These are phyloP conservation scores for Calonectria leucothoes DNA, from an alignment of 2,329 filamentous ascomycete genomes.

Conservation along the genomic window DNA sequence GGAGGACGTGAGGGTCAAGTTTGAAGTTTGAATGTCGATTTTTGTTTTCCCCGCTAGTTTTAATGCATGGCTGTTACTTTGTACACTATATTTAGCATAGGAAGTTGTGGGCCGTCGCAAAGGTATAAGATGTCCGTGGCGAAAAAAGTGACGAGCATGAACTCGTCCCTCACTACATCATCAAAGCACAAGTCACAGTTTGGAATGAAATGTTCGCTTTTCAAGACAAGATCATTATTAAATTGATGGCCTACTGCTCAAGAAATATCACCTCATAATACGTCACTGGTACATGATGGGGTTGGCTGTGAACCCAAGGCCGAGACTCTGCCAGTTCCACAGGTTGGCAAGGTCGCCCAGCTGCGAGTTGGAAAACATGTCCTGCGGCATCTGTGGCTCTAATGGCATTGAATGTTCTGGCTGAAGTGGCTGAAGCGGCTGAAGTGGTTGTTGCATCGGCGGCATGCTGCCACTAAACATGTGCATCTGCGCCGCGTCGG, in stretches of 20 bases:
- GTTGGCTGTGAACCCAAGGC: background rate
- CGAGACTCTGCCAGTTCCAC: constrained; percentile 18
- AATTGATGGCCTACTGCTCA: background rate
- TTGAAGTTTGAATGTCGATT: too few species aligned
- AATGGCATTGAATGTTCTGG: too few species aligned
- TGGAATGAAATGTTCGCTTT: background rate
- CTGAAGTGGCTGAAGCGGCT: too few species aligned
- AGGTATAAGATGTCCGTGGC: background rate
- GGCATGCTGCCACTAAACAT: background rate
- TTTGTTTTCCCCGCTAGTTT: too few species aligned
- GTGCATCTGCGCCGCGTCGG: background rate
- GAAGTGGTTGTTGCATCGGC: too few species aligned
- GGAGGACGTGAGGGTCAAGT: constrained; percentile 2
- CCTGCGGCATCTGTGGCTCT: background rate
- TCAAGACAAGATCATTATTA: background rate
- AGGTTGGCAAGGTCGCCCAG: constrained; percentile 1
- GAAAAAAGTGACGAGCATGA: background rate
- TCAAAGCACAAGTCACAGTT: background rate
- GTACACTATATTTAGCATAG: background rate
- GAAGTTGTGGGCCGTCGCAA: too few species aligned
- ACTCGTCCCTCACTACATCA: background rate
- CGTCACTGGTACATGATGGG: background rate
- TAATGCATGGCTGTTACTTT: background rate
- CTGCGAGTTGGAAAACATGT: background rate
- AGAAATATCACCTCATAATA: background rate